Evolutionary conservation across 2,329 filamentous ascomycete genomes (phyloP), one percentile per base, ranked within the genome.

Genomic region (Zalaria obscura): DNA sequence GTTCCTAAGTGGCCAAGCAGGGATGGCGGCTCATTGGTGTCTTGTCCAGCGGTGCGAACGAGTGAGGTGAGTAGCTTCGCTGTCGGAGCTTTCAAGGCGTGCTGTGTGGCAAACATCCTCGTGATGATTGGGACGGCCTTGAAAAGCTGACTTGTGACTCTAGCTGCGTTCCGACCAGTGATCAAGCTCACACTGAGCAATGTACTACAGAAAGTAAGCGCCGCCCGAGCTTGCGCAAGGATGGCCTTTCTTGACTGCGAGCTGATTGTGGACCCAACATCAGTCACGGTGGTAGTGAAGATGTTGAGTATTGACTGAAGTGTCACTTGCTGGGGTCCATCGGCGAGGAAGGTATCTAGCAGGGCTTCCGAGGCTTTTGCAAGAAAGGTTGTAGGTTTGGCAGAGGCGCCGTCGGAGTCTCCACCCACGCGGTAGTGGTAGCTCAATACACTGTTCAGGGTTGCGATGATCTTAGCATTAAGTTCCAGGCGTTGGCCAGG

Each of bases 1-100:
- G 85, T 73, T 1, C 87, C 87, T 5, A 98, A 68, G 55, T 93
- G 86, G 28, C 88, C 88, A 25, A 98, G 75, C n/a, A 98, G 70
- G 5, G 89, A 95, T n/a, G 86, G 84, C 1, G 88, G 86, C 50
- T 95, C 87, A n/a, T 70, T 71, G 27, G 72, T 64, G 10, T 70
- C 65, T 39, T 65, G 52, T 46, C 75, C 75, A 25, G 79, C 76
- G 25, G 82, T 80, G 48, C 74, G 79, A 35, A 94, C 77, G 11
- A 94, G 63, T 7, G 78, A 75, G 46, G 87, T 78, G 5, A 94
- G 66, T 2, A 95, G 65, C 26, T 72, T 68, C 28, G 88, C 70
- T 1, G 82, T 74, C 2, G 79, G 72, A 9, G 70, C 66, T 50
- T 75, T 77, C 59, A 83, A 86, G 5, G 64, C 60, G 45, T 83